These are phyloP conservation scores for Rauvolfia tetraphylla DNA, from an alignment of 257 asterid species.

Conservation along the genomic window DNA sequence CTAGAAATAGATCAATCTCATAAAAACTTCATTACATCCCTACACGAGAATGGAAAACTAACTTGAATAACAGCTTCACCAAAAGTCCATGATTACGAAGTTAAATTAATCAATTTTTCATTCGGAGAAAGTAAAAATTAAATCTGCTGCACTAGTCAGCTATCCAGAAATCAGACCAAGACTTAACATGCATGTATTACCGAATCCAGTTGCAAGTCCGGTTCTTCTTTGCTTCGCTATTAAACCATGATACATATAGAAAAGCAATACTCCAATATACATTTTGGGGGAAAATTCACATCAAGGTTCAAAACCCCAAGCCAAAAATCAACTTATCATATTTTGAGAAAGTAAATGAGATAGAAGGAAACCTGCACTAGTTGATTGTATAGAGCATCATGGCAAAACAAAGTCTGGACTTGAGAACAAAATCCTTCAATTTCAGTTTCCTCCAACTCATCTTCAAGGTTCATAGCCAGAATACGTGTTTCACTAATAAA, in stretches of 20 bases:
- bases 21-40: not conserved
- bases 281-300: not conserved
- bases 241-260: not conserved
- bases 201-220: not conserved
- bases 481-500: conserved; percentile 89
- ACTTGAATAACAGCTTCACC: not conserved
- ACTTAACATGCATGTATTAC: not conserved
- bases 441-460: conserved; percentile 93
- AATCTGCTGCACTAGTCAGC: not conserved
- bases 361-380: conserved; percentile 67
- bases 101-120: not conserved
- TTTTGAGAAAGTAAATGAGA: not conserved
- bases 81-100: not conserved
- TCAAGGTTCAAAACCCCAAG: not conserved
- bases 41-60: not conserved
- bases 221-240: not conserved
- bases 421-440: conserved; percentile 80
- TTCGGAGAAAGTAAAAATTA: not conserved
- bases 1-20: not conserved
- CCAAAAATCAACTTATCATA: not conserved
- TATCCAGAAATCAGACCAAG: not conserved
- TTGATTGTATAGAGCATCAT: conserved; percentile 78
- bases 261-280: not conserved
- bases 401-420: conserved; percentile 85
- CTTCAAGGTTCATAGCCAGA: conserved; percentile 92